A percentile compares a stretch with the other conserved stretches of the same genome.
Conservation (phyloP, 371 early-diverging fungal species). For the Nematocida displodere region DNA sequence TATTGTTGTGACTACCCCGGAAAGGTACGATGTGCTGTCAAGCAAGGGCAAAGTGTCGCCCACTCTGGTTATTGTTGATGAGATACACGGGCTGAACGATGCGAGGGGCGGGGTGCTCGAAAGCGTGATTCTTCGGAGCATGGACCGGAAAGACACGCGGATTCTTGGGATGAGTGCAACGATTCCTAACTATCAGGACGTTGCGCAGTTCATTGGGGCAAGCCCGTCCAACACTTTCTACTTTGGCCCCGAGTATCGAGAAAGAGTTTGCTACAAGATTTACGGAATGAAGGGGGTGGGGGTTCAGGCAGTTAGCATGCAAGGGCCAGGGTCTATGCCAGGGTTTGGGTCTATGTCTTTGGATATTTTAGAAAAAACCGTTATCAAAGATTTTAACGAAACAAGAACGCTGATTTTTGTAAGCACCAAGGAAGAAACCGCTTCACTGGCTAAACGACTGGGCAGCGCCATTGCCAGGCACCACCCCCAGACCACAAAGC, state of each 20-base stretch:
- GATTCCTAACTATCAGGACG: constrained; percentile 90
- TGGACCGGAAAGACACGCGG: constrained; percentile 69
- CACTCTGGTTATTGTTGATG: constrained; percentile 92
- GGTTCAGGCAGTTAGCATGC: constrained; percentile 52
- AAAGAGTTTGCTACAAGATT: too few species aligned
- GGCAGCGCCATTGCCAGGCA: not conserved
- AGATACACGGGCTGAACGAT: constrained; percentile 95
- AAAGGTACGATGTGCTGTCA: constrained; percentile 98
- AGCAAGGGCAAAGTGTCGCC: constrained; percentile 71
- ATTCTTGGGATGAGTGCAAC: constrained; percentile 96
- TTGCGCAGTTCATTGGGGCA: constrained; percentile 86
- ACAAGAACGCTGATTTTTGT: constrained; percentile 41
- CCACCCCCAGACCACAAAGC: not conserved
- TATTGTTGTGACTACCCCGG: constrained; percentile 96
- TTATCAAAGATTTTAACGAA: constrained; percentile 13
- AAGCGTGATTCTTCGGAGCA: constrained; percentile 81
- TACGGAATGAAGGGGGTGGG: constrained; percentile 69
- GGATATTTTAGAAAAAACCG: not conserved
- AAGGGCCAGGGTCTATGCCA: too few species aligned
- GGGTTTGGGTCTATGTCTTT: too few species aligned
- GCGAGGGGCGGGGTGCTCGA: constrained; percentile 96
- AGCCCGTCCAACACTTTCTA: constrained; percentile 75
- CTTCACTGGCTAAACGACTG: constrained; percentile 23
- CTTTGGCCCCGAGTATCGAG: constrained; percentile 80
- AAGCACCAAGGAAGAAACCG: constrained; percentile 19